Base-by-base conservation (phyloP, 129 eudicot genomes). In the Mikania micrantha region DNA sequence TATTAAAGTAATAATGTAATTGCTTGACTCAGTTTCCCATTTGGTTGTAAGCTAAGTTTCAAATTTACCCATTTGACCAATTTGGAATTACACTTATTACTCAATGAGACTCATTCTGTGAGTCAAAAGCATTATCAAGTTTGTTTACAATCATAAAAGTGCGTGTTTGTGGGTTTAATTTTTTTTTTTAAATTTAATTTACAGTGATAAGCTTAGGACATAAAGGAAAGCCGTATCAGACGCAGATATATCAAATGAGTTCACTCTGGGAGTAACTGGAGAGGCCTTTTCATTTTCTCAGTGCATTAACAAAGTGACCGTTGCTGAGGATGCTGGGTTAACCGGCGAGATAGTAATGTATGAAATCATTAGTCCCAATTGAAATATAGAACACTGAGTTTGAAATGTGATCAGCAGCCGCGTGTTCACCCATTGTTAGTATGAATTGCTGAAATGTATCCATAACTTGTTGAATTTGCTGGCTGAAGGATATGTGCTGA, bases 391-490 rank as follows among this genome's bases (percentile, higher is more conserved):
- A 88, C 1, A 93, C 54, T 9, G 98, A 93, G 47, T 70, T 77
- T 60, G 95, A 84, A 48, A 93, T 80, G 70, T 74, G 87, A 67
- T 72, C 62, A 58, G 79, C 32, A n/a, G 98, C 87, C 11, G 82
- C 86, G 8, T 77, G 88, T 81, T 93, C 96, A 7, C 98, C 98
- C 89, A 88, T 76, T 75, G 57, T 88, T 53, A 88, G 74, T 63
- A 81, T 88, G 25, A 88, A 93, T 66, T 77, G 88, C 73, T 93
- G 91, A 75, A 86, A 78, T 45, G 98, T 93, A 60, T 93, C 98
- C 68, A 71, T 82, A 53, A 86, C 96, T 70, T 93, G 98, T 74
- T 93, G 95, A 47, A 93, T 83, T 77, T 93, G 98, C 83, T 88
- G 96, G 17, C 92, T 48, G 22, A 93, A 84, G 19, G 98, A 88